These are phyloP conservation scores for Pyricularia pennisetigena DNA, from an alignment of 2,329 filamentous ascomycete species.

Conservation along the genomic window DNA sequence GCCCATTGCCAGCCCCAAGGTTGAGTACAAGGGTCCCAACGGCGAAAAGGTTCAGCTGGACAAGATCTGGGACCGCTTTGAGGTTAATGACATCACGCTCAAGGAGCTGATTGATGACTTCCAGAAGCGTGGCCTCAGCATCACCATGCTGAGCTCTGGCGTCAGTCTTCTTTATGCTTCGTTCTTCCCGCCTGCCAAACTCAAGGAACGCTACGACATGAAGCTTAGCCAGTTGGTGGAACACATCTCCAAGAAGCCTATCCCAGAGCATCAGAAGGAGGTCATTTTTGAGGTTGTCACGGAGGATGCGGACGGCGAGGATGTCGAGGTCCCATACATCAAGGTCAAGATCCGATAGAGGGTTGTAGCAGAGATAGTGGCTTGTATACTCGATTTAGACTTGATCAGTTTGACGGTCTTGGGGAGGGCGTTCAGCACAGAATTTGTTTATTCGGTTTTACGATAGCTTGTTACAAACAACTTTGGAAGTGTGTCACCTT, in stretches of 20 bases:
- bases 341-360: conserved; percentile 59
- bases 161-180: conserved; percentile 89
- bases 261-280: conserved; percentile 87
- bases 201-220: conserved; percentile 72
- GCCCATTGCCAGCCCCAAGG: conserved; percentile 88
- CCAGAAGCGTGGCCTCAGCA: conserved; percentile 65
- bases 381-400: not conserved
- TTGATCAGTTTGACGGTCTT: not conserved
- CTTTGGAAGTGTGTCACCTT: not conserved
- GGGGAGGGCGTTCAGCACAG: not conserved
- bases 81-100: conserved; percentile 77
- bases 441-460: not conserved
- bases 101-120: conserved; percentile 78
- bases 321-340: conserved; percentile 95
- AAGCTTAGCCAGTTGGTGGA: conserved; percentile 86
- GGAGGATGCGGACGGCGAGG: conserved; percentile 80
- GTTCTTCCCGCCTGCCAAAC: conserved; percentile 72
- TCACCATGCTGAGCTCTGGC: conserved; percentile 95
- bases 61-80: conserved; percentile 97
- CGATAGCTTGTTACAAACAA: not conserved
- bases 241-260: conserved; percentile 81
- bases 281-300: conserved; percentile 94
- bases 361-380: not conserved
- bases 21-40: conserved; percentile 71
- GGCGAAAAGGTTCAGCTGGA: conserved; percentile 71